Evolutionary conservation across 2,329 filamentous ascomycete species (phyloP).

Genomic region (Xylaria digitata): DNA sequence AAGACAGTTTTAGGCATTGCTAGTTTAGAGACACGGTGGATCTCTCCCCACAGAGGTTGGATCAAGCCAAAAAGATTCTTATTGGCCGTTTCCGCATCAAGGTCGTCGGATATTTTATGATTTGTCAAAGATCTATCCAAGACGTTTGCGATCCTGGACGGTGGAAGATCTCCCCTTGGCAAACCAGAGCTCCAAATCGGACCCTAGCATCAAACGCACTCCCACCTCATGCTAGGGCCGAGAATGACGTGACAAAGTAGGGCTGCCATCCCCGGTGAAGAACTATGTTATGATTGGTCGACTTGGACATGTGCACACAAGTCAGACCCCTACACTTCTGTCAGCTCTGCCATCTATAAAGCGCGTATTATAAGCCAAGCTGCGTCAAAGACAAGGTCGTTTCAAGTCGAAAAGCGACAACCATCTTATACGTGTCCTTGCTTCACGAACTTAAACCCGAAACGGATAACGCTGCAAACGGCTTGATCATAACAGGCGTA

Average conservation of each 20-base stretch:
- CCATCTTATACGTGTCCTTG: conserved; percentile 16
- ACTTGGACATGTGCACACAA: conserved; percentile 5
- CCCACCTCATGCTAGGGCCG: conserved; percentile 32
- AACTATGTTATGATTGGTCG: conserved; percentile 27
- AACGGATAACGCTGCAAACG: conserved; percentile 24
- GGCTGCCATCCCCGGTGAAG: conserved; percentile 33
- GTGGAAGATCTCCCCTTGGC: conserved; percentile 37
- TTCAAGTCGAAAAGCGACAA: conserved; percentile 28
- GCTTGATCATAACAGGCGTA: conserved; percentile 15
- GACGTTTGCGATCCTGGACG: conserved; percentile 40
- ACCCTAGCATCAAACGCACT: conserved; percentile 37
- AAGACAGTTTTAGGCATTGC: conserved; percentile 1
- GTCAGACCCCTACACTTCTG: conserved; percentile 27
- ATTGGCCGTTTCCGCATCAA: conserved; percentile 23
- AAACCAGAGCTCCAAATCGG: conserved; percentile 30
- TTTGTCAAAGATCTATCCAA: conserved; percentile 40
- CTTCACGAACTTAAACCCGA: conserved; percentile 19
- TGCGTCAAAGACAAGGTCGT: conserved; percentile 25
- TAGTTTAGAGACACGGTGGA: conserved; percentile 3
- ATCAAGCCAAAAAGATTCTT: conserved; percentile 13
- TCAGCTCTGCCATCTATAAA: conserved; percentile 32
- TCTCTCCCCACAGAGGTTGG: conserved; percentile 2
- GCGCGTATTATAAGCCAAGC: conserved; percentile 31
- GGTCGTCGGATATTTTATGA: conserved; percentile 40
- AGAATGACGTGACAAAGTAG: conserved; percentile 37